phyloP scores from a whole-genome alignment of 2,329 filamentous ascomycete genomes.

The Aureobasidium leucospermi region DNA sequence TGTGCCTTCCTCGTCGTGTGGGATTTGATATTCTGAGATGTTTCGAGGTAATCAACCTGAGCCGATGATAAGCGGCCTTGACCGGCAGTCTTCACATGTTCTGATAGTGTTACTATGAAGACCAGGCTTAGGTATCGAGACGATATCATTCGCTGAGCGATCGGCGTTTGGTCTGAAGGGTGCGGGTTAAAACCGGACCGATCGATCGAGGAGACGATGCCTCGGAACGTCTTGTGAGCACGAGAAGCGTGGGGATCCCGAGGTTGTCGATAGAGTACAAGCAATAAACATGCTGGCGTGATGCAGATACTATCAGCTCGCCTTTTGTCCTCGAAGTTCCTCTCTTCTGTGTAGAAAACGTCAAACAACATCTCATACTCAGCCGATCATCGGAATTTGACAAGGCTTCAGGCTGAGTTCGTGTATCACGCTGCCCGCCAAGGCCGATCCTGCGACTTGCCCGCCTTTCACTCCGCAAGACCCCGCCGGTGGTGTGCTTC shows the following conservation, averaged over 20 bases:
- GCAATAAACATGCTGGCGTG: not conserved
- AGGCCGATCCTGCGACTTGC: not conserved
- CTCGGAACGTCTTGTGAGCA: not conserved
- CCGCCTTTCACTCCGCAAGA: conserved; percentile 8
- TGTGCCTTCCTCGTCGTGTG: conserved; percentile 41
- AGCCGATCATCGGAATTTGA: not conserved
- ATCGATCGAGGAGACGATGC: not conserved
- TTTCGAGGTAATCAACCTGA: not conserved
- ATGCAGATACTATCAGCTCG: not conserved
- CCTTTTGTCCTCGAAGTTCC: not conserved
- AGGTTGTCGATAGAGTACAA: conserved; percentile 4
- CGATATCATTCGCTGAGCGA: not conserved
- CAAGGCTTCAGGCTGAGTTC: conserved; percentile 4
- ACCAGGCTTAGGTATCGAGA: not conserved
- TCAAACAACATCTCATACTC: not conserved
- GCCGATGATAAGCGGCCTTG: not conserved
- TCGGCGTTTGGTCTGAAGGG: conserved; percentile 1
- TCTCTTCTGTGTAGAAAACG: not conserved
- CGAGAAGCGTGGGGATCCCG: conserved; percentile 2
- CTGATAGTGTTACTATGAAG: no score
- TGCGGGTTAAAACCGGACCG: not conserved
- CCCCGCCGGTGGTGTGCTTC: conserved; percentile 4
- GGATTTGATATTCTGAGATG: conserved; percentile 39
- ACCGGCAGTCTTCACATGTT: not conserved
- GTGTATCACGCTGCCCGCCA: not conserved